Evolutionary conservation across 1,284 basidiomycete genomes (phyloP), one percentile per base, ranked within the genome.

Genomic region (Crepidotus sp.): DNA sequence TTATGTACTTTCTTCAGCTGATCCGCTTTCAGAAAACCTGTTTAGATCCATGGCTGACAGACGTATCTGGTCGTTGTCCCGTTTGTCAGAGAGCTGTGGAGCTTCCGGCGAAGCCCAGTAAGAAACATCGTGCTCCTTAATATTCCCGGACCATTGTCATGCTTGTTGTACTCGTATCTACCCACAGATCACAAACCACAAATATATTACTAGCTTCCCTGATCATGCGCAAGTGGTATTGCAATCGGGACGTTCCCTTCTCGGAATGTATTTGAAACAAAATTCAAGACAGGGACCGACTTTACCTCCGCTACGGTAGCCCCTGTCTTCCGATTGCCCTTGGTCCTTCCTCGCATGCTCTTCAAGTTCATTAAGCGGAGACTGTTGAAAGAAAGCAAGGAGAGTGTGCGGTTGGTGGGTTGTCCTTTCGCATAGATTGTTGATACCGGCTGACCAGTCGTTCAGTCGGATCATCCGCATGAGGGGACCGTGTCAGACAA

Each of bases 31-130:
- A 87, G 83, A 76, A 83, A 82, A 77, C 78, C 18, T 87, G 83
- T 58, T 58, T 87, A 27, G 83, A 87, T 56, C 83, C 83, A 11
- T 87, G 83, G 83, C 61, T 87, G 44, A 77, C 65, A 6, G 80
- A 83, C 51, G 78, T 86, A 9, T 84, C 81, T n/a, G 83, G 83
- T 9, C 72, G 83, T 25, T 87, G 83, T 66, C 83, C 83, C 8
- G 74, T 81, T 13, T 87, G 83, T 56, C 83, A 87, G 58, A 66
- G 75, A 26, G 67, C 76, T 17, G 82, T 77, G 24, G 67, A 73
- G 45, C 55, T 69, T 19, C 62, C 66, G 7, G 62, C 65, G 29
- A 52, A 57, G n/a, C 52, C 51, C 42, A 65, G 55, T 54, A 60
- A 59, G 50, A 54, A 62, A 40, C 48, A 50, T 34, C 40, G 40